These are phyloP conservation scores for Phytophthora podocarpi DNA, from an alignment of 352 stramenopile species.

Conservation along the genomic window DNA sequence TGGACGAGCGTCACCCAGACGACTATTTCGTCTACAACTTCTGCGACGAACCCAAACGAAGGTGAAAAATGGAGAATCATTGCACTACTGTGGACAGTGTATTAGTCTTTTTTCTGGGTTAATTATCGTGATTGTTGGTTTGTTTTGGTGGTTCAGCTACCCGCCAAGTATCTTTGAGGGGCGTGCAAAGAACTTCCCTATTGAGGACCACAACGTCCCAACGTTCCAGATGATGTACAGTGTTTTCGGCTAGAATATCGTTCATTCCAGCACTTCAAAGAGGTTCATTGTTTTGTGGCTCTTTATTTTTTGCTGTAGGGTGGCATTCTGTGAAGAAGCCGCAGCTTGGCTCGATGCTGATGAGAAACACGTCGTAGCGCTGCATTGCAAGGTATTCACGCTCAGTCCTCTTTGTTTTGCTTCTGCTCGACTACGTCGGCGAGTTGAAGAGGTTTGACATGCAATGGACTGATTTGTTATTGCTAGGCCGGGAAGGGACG, in stretches of 20 bases:
- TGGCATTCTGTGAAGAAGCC: slow-evolving; percentile 72
- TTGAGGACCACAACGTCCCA: slow-evolving; percentile 80
- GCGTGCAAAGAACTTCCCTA: slow-evolving; percentile 57
- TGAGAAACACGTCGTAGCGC: slow-evolving; percentile 50
- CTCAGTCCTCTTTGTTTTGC: not conserved
- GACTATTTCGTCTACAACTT: slow-evolving; percentile 85
- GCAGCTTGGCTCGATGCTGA: slow-evolving; percentile 58
- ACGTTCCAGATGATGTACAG: slow-evolving; percentile 67
- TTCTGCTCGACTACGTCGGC: too few species aligned
- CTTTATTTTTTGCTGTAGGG: slow-evolving; percentile 38
- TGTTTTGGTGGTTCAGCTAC: slow-evolving; percentile 47
- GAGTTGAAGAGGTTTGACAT: not conserved
- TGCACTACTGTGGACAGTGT: not conserved
- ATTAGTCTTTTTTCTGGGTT: not conserved
- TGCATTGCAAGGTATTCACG: slow-evolving; percentile 72
- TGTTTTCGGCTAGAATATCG: not conserved
- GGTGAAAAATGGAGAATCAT: slow-evolving; percentile 21
- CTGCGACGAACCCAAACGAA: slow-evolving; percentile 57
- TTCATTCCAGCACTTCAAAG: too few species aligned
- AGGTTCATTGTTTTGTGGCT: not conserved
- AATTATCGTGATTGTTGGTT: not conserved
- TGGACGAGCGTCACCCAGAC: slow-evolving; percentile 52
- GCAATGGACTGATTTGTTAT: not conserved
- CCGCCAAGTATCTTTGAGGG: slow-evolving; percentile 51
- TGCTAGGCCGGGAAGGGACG: slow-evolving; percentile 67